Conservation (phyloP, 345 rosid genomes). For the Draba incana region DNA sequence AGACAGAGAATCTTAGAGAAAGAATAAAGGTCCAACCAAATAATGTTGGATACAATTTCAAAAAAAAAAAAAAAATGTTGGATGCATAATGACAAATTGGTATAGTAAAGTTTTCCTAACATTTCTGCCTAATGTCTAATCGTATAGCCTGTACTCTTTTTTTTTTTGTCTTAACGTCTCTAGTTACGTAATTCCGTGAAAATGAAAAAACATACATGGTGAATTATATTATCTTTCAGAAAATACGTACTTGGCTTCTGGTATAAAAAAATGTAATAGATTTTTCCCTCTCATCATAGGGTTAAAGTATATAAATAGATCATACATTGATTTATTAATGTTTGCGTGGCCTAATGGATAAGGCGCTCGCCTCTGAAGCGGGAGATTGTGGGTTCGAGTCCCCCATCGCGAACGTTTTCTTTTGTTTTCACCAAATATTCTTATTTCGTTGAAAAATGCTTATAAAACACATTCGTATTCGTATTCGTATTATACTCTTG, state of each 20-base stretch:
- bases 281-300: too few species aligned
- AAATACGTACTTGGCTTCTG: too few species aligned
- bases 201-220: too few species aligned
- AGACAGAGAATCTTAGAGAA: slow-evolving; percentile 31
- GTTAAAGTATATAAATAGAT: too few species aligned
- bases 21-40: slow-evolving; percentile 29
- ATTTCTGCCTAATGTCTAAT: slow-evolving; percentile 12
- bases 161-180: neutral
- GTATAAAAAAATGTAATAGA: too few species aligned
- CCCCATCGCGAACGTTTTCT: slow-evolving; percentile 59
- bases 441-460: neutral
- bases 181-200: too few species aligned
- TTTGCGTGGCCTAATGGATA: slow-evolving; percentile 99
- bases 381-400: slow-evolving; percentile 98
- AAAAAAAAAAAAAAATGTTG: neutral
- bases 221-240: too few species aligned
- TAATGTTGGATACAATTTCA: neutral
- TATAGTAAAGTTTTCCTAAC: slow-evolving; percentile 13
- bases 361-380: slow-evolving; percentile 99
- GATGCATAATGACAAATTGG: slow-evolving; percentile 37
- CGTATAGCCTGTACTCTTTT: neutral
- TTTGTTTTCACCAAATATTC: neutral
- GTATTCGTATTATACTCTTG: neutral
- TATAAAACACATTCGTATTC: too few species aligned
- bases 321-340: neutral